Base-by-base conservation (phyloP, 257 asterid genomes). In the Salvia rosmarinus region DNA sequence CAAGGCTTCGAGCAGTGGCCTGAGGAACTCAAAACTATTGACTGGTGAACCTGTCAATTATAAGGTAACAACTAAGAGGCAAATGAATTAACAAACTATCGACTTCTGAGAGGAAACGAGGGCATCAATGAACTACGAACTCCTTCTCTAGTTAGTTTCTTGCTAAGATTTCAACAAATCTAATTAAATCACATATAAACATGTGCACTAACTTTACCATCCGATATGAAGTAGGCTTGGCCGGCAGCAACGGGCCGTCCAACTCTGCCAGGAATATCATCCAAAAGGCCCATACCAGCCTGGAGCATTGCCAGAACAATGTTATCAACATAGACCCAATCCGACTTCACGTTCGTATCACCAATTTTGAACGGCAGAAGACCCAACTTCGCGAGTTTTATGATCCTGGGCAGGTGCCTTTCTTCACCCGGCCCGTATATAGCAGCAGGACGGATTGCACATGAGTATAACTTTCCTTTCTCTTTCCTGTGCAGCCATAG, bases 401-500 rank as follows among this genome's bases (percentile, higher is more conserved):
- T 30, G 47, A 91, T 91, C 88, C 99, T 88, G 0, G 97, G 98
- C 65, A 95, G 75, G 83, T 95, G 98, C 82, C 98, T 80, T 80
- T 95, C 98, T 82, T 95, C 99, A 59, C 99, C 97, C 1, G 98
- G 99, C 58, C 99, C 99, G 67, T 95, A 91, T 49, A 95, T 91
- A 78, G 98, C 95, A 78, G 97, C 99, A 34, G 99, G 98, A 37
- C 99, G 98, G 71, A 91, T 69, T 51, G 97, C 96, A 77, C 99
- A 95, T 3, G 95, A 76, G 81, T 89, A 95, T 9, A 95, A 59
- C 75, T 77, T 86, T 23, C 95, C 95, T 50, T 75, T 73, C 77
- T 73, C 73, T 64, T 88, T 80, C 75, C 96, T 91, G 91, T 43
- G 68, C 6, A 75, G 34, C 69, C 55, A 70, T 6, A 6, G 47